phyloP scores from a whole-genome alignment of 176 grass and related monocot genomes.

The Phyllostachys edulis region DNA sequence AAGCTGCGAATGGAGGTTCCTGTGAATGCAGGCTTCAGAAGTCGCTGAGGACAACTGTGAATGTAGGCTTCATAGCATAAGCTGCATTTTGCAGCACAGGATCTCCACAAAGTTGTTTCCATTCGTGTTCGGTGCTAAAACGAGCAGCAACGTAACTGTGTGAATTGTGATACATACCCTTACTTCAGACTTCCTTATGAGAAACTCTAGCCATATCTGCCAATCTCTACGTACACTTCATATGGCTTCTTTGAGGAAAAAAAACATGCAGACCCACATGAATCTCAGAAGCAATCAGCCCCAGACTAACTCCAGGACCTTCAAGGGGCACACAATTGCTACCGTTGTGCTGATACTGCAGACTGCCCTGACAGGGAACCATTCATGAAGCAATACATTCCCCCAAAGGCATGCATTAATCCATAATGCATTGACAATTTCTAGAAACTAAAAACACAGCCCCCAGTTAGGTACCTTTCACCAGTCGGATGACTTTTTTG shows the following conservation, averaged over 20 bases:
- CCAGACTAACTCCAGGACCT: slow-evolving; percentile 45
- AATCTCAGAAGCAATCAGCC: slow-evolving; percentile 56
- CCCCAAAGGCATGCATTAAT: too few relatives aligned
- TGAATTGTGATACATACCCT: slow-evolving; percentile 31
- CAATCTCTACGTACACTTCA: slow-evolving; percentile 63
- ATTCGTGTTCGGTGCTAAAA: background rate
- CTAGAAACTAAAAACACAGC: too few relatives aligned
- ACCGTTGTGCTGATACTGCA: slow-evolving; percentile 60
- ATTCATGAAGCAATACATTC: background rate
- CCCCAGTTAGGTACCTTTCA: too few relatives aligned
- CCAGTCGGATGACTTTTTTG: too few relatives aligned
- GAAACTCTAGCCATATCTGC: slow-evolving; percentile 47
- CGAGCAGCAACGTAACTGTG: background rate
- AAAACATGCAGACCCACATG: slow-evolving; percentile 54
- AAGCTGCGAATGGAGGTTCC: background rate
- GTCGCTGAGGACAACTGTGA: slow-evolving; percentile 29
- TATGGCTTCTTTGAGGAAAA: slow-evolving; percentile 64
- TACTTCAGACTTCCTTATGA: slow-evolving; percentile 58
- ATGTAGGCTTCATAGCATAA: slow-evolving; percentile 16
- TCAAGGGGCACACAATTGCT: slow-evolving; percentile 40
- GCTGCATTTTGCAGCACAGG: slow-evolving; percentile 31
- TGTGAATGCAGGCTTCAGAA: background rate
- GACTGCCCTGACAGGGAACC: slow-evolving; percentile 37
- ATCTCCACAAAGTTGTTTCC: background rate
- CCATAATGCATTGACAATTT: too few relatives aligned